Base-by-base conservation (phyloP, 192 early-diverging fungal species). In the Obelidium mucronatum region DNA sequence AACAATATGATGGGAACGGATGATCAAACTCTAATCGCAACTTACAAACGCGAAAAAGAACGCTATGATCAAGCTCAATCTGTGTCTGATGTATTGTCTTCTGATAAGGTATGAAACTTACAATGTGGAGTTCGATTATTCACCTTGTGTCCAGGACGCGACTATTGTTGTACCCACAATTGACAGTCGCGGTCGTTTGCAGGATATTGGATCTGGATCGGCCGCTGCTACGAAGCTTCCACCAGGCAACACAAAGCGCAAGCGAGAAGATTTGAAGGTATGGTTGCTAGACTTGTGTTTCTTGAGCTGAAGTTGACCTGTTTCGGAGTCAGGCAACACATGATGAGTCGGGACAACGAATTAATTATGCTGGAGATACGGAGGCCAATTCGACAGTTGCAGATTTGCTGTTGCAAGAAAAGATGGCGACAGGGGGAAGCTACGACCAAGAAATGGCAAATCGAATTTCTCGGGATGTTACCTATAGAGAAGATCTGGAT, bases 401-500 rank as follows among this genome's bases (percentile, higher is more conserved):
- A 31, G 92, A 95, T 42, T 52, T 95, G 73, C 84, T 95, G 15
- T 81, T 89, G 48, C 88, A 91, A 33, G 94, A 95, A 73, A 91
- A 83, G 61, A 75, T 89, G 71, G 84, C 81, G 1, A 75, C 76
- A 40, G 80, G 80, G 24, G 76, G 78, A 8, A 67, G 79, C 3
- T 93, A 91, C 83, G 93, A 95, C 67, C 65, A 76, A 19, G 88
- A 93, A 24, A 80, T 94, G 48, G 92, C 92, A 0, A 77, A 85
- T n/a, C 82, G 88, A 22, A 95, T 95, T 59, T 82, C 91, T 1
- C 66, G 75, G 5, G 94, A 95, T 80, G 79, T 87, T 33, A 83
- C 82, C 5, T 95, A 90, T 70, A 78, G 82, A 72, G 87, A 95
- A 73, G 90, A 94, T 65, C 81, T 93, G 36, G 97, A 99, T 52